Conservation (phyloP, 345 rosid genomes). For the Carallia pectinifolia region DNA sequence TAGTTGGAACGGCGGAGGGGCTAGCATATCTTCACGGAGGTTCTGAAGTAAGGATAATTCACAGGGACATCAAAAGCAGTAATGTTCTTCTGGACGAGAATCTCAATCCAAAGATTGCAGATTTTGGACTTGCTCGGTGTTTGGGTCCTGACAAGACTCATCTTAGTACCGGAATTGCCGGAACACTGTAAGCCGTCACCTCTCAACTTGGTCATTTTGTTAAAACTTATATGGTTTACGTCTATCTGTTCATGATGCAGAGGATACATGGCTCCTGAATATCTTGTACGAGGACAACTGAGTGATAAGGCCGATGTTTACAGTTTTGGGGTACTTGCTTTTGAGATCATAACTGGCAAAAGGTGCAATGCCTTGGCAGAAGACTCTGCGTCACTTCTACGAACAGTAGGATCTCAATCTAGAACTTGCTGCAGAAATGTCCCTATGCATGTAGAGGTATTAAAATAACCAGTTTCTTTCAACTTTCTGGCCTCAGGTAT, state of each 20-base stretch:
- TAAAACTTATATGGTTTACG: too few species aligned
- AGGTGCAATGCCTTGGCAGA: conserved; percentile 34
- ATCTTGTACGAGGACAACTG: conserved; percentile 48
- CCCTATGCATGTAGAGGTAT: neutral
- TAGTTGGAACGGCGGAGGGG: conserved; percentile 50
- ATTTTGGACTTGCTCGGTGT: conserved; percentile 52
- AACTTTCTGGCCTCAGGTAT: conserved; percentile 35
- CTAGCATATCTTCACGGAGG: conserved; percentile 57
- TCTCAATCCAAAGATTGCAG: conserved; percentile 47
- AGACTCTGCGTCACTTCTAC: conserved; percentile 40
- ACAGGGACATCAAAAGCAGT: conserved; percentile 55
- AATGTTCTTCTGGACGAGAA: conserved; percentile 51
- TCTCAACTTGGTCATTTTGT: neutral
- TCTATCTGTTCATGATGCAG: conserved; percentile 22
- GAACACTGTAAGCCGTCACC: conserved; percentile 43
- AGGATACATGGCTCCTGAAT: conserved; percentile 64
- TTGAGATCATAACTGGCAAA: conserved; percentile 44
- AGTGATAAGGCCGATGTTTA: conserved; percentile 59
- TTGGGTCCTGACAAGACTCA: conserved; percentile 47
- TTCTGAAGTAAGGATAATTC: conserved; percentile 39
- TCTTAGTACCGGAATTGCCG: conserved; percentile 55
- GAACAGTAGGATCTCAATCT: conserved; percentile 29
- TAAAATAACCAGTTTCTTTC: neutral
- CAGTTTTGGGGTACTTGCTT: conserved; percentile 46
- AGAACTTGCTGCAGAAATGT: too few species aligned